A percentile compares a stretch with the other conserved stretches of the same genome.
Conservation (phyloP, 1,284 basidiomycete genomes). For the Ustilago xerochloae region DNA sequence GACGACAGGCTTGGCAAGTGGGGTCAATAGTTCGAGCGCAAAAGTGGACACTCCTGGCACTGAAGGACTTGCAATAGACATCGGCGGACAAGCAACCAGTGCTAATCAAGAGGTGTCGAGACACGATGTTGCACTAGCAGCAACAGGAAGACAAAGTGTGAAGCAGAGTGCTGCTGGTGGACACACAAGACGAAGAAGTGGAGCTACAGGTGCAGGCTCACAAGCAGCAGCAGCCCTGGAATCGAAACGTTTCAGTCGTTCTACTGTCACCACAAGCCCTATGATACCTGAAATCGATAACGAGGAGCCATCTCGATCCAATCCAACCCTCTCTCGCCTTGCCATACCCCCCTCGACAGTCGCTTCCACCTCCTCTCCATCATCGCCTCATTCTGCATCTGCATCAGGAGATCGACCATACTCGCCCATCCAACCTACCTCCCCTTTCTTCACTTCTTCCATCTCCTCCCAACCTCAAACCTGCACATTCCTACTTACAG, state of each 20-base stretch:
- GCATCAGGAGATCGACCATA: slow-evolving; percentile 47
- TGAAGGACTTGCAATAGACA: neutral
- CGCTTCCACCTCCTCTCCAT: slow-evolving; percentile 1
- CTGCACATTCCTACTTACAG: slow-evolving; percentile 20
- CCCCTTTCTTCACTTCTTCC: neutral
- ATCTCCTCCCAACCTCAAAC: neutral
- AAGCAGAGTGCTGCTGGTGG: slow-evolving; percentile 6
- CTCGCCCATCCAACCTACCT: slow-evolving; percentile 39
- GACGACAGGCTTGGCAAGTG: neutral
- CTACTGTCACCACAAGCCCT: slow-evolving; percentile 11
- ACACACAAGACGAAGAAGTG: slow-evolving; percentile 31
- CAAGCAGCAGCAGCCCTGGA: slow-evolving; percentile 6
- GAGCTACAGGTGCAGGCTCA: slow-evolving; percentile 35
- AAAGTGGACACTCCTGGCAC: neutral
- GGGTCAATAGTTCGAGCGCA: too few species aligned
- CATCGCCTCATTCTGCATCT: slow-evolving; percentile 12
- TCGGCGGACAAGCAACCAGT: neutral
- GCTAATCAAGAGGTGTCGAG: neutral
- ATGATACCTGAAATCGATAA: slow-evolving; percentile 28
- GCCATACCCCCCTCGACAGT: slow-evolving; percentile 15
- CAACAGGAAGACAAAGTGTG: slow-evolving; percentile 29
- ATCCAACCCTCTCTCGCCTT: slow-evolving; percentile 4
- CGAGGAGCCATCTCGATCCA: neutral
- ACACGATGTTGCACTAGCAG: slow-evolving; percentile 30
- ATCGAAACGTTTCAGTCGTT: slow-evolving; percentile 12